A percentile compares a stretch with the other conserved stretches of the same genome.
Evolutionary conservation across 306 rosid genomes (phyloP).

Genomic region (Castanospermum australe): DNA sequence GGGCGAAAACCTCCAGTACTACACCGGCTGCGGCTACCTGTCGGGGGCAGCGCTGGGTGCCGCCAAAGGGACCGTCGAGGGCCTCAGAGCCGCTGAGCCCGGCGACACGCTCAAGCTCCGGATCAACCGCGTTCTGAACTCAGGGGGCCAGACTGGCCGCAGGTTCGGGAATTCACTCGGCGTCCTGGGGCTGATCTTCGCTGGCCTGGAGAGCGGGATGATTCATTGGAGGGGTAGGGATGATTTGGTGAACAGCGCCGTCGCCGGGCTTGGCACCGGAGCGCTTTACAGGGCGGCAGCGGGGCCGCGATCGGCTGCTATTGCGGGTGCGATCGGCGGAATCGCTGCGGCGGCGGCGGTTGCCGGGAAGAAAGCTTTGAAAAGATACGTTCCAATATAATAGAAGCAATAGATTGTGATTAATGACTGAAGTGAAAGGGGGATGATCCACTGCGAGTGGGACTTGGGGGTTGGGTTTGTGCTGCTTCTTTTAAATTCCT

Average conservation of each 20-base stretch:
- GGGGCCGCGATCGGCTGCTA: slow-evolving; percentile 70
- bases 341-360: slow-evolving; percentile 63
- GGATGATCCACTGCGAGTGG: too few relatives aligned
- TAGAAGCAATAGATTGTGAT: too few relatives aligned
- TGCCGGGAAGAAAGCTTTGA: slow-evolving; percentile 57
- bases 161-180: slow-evolving; percentile 58
- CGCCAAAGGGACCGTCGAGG: slow-evolving; percentile 45
- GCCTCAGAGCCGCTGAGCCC: slow-evolving; percentile 53
- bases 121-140: slow-evolving; percentile 60
- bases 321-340: slow-evolving; percentile 69
- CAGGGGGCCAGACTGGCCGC: slow-evolving; percentile 61
- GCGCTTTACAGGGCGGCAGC: slow-evolving; percentile 58
- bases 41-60: slow-evolving; percentile 61
- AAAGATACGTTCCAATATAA: slow-evolving; percentile 57
- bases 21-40: slow-evolving; percentile 63
- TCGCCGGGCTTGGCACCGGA: slow-evolving; percentile 73
- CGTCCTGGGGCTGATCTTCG: slow-evolving; percentile 56
- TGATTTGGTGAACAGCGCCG: slow-evolving; percentile 55
- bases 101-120: slow-evolving; percentile 64
- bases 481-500: background rate
- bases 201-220: slow-evolving; percentile 54
- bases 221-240: slow-evolving; percentile 45
- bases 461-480: background rate
- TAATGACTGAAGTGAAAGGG: background rate
- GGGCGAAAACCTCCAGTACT: slow-evolving; percentile 68